phyloP scores from a whole-genome alignment of 306 rosid species.

The Cucumis hystrix region DNA sequence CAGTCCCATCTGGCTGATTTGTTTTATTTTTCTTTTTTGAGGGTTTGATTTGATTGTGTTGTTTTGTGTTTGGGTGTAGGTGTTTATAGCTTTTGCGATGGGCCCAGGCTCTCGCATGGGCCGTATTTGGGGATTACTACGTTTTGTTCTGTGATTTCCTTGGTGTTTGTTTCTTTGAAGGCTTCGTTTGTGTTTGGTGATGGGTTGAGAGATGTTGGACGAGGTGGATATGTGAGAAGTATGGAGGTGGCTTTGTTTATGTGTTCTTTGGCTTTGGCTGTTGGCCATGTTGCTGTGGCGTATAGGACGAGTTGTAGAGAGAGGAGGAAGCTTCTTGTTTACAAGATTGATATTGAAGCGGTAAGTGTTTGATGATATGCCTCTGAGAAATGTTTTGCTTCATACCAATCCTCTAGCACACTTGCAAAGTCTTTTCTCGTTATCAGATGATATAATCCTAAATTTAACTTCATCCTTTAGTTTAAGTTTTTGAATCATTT shows the following conservation, averaged over 20 bases:
- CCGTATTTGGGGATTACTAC: slow-evolving; percentile 82
- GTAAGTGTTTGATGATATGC: slow-evolving; percentile 31
- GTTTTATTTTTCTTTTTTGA: not conserved
- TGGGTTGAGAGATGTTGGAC: slow-evolving; percentile 4
- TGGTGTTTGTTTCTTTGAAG: slow-evolving; percentile 69
- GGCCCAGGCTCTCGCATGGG: slow-evolving; percentile 67
- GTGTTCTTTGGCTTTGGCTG: slow-evolving; percentile 61
- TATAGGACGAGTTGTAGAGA: slow-evolving; percentile 96
- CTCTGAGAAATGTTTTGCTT: not conserved
- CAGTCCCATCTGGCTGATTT: not conserved
- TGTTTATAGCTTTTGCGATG: slow-evolving; percentile 80
- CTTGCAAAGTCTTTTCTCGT: not conserved
- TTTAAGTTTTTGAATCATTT: no score
- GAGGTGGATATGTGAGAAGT: slow-evolving; percentile 28
- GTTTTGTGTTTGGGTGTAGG: slow-evolving; percentile 21
- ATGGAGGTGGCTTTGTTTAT: slow-evolving; percentile 53
- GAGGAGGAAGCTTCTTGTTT: slow-evolving; percentile 81
- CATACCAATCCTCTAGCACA: not conserved
- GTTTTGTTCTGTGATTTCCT: slow-evolving; percentile 50
- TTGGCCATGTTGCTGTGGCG: slow-evolving; percentile 77
- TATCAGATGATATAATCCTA: no score
- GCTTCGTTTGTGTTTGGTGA: slow-evolving; percentile 48
- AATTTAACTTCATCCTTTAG: no score
- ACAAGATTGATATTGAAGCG: slow-evolving; percentile 93
- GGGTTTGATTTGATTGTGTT: not conserved